Evolutionary conservation across 495 filamentous ascomycete species (phyloP).

Genomic region (Xylona heveae): DNA sequence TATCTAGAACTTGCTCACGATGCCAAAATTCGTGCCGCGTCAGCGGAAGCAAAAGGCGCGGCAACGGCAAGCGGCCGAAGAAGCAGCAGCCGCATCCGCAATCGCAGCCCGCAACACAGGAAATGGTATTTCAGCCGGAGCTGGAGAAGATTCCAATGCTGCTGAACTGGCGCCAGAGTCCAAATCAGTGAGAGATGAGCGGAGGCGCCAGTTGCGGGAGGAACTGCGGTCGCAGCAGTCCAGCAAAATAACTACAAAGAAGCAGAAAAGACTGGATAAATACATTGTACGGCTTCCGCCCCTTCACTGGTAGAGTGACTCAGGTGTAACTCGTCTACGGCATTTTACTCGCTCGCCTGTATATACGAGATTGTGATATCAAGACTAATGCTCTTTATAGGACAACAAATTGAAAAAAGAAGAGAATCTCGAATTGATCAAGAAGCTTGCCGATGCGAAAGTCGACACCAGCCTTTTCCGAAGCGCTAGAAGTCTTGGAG

Average conservation of each 20-base stretch:
- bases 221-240: constrained; percentile 33
- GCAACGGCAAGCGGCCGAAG: constrained; percentile 31
- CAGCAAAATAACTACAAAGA: constrained; percentile 78
- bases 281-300: constrained; percentile 45
- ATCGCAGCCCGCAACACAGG: no score
- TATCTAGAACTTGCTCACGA: constrained; percentile 13
- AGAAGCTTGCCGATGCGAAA: constrained; percentile 54
- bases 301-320: no score
- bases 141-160: constrained; percentile 43
- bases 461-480: constrained; percentile 63
- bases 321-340: no score
- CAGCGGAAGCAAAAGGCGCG: constrained; percentile 59
- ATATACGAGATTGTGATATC: not conserved
- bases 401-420: constrained; percentile 90
- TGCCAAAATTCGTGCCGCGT: constrained; percentile 60
- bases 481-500: constrained; percentile 57
- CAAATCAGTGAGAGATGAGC: constrained; percentile 44
- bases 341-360: no score
- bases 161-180: constrained; percentile 44
- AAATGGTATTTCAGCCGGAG: constrained; percentile 13
- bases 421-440: constrained; percentile 67
- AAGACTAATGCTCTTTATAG: constrained; percentile 13
- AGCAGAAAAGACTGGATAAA: constrained; percentile 84
- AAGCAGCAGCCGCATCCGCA: constrained; percentile 25
- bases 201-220: constrained; percentile 45